Evolutionary conservation across 306 rosid species (phyloP).

Genomic region (Cicer bijugum): DNA sequence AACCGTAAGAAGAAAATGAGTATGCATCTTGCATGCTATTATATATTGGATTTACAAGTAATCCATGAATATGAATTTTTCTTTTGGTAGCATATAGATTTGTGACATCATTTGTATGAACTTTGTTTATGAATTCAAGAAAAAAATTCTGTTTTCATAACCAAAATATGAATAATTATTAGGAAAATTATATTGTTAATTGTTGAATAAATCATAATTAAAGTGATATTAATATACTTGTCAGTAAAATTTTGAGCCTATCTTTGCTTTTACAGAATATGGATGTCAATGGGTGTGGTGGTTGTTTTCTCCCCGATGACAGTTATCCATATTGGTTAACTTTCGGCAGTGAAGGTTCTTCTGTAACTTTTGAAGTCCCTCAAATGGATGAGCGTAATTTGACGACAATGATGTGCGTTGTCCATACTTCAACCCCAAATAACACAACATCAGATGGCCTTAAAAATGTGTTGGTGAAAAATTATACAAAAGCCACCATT

Average conservation of each 20-base stretch:
- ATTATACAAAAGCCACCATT: constrained; percentile 29
- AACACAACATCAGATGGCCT: neutral
- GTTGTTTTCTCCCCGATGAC: neutral
- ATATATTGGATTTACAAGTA: too few species aligned
- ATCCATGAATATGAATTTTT: neutral
- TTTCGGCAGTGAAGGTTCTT: neutral
- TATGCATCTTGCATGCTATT: too few species aligned
- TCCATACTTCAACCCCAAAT: neutral
- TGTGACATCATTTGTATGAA: too few species aligned
- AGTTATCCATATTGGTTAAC: constrained; percentile 31
- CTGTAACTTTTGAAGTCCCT: constrained; percentile 33
- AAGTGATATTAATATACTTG: neutral
- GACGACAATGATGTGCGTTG: constrained; percentile 33
- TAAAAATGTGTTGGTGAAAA: constrained; percentile 32
- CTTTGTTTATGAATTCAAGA: too few species aligned
- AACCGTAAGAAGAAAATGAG: too few species aligned
- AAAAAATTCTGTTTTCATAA: too few species aligned
- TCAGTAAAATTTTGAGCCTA: neutral
- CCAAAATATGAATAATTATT: neutral
- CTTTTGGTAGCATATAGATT: too few species aligned
- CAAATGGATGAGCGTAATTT: constrained; percentile 7
- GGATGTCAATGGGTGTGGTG: neutral
- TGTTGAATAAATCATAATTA: neutral
- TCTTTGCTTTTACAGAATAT: constrained; percentile 11
- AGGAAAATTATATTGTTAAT: neutral